Evolutionary conservation across 148 eudicot species (phyloP), one percentile per base, ranked within the genome.

Genomic region (Amaranthus cruentus): DNA sequence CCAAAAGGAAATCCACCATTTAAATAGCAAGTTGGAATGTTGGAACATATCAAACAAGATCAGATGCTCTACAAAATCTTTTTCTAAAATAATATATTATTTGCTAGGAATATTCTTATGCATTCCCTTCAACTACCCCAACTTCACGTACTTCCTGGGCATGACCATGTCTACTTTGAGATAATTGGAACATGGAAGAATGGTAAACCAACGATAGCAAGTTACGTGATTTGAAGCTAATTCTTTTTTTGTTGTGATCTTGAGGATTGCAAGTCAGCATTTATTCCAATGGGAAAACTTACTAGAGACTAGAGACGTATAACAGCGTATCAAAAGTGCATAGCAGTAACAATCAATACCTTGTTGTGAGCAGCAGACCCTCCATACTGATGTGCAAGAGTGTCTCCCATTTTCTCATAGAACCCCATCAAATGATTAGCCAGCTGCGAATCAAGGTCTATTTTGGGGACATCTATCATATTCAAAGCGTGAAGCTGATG

Each of bases 351-450:
- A 62, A 75, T 82, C 38, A 62, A 75, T 82, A 89, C 98, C 92
- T 91, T 93, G 83, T 91, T 93, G 81, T 93, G 98, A 58, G 98
- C 98, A 42, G 95, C 97, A 46, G 98, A 93, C 62, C 98, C 98
- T 73, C 98, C 95, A 77, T 93, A 93, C 62, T 93, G 98, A 73
- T 84, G 97, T 12, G 98, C 97, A 74, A 91, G 91, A 57, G 98
- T 91, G 78, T 93, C 98, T 61, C 98, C 98, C 98, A 93, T 93
- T 71, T 83, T 88, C 84, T 93, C 95, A 77, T 93, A 93, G 68
- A 84, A 80, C 51, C 84, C 76, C 98, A 91, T 93, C 51, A 93
- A 78, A 63, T 88, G 88, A 56, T 89, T 87, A 54, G 95, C 91
- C 73, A 93, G 71, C 51, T 88, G 87, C 68, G 85, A 88, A 76